Base-by-base conservation (phyloP, 306 rosid genomes). In the Quercus ilex region DNA sequence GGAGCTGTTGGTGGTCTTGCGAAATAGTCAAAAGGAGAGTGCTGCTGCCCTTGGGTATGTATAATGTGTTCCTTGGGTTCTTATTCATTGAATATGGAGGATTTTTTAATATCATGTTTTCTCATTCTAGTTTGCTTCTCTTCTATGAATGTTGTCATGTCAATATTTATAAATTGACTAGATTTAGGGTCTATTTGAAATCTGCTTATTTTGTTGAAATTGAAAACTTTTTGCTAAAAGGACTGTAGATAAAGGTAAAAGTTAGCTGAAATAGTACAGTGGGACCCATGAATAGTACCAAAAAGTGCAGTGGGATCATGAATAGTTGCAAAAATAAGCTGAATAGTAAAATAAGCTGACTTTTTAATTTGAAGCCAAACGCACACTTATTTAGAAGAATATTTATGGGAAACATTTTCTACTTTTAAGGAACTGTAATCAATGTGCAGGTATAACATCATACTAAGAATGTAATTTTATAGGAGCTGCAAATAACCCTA, bases 1-100 rank as follows among this genome's bases (percentile, higher is more conserved):
- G 86, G 99, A 93, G 86, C 96, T 95, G 74, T 89, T 92, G 82
- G 85, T 83, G 64, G 99, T 92, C 65, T 86, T 95, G 35, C 91
- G 68, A 81, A 91, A 85, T 76, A 87, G 93, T 89, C 78, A 71
- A 74, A 87, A 86, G 69, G 97, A 95, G 78, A 87, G 43, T 83
- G 91, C 89, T 81, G 51, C 81, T 69, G 83, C 88, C 69, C 88
- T 91, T 73, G 99, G 97, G 99, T 94, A 84, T 71, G 92, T 78
- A 70, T 49, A 28, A 43, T 31, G 69, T 26, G 19, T 63, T 18
- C 9, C 11, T 73, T n/a, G 30, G 71, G 17, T 76, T 53, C 55
- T 69, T 55, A 43, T 30, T 55, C 25, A 49, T 55, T 53, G 65
- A 63, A 15, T 30, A 55, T 71, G 23, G 53, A 72, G 25, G 33